Conservation (phyloP, 345 rosid genomes). For the Acer yangbiense region DNA sequence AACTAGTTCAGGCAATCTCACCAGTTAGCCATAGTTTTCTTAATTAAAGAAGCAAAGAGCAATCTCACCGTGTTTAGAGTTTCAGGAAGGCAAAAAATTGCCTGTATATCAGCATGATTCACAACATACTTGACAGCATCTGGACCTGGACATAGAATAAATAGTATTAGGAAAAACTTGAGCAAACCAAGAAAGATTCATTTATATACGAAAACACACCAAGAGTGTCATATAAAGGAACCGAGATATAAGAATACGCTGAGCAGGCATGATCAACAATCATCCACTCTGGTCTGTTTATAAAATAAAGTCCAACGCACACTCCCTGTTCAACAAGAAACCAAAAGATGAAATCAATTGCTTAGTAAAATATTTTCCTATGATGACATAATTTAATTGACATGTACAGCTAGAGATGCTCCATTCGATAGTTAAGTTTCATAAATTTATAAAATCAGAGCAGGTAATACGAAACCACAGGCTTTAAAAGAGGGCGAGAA, state of each 20-base stretch:
- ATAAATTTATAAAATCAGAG: background rate
- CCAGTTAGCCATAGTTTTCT: background rate
- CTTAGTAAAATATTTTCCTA: background rate
- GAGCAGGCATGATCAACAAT: slow-evolving; percentile 94
- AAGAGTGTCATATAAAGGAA: slow-evolving; percentile 93
- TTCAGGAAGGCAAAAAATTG: slow-evolving; percentile 80
- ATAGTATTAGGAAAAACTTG: slow-evolving; percentile 19
- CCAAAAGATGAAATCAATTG: slow-evolving; percentile 15
- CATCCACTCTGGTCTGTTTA: slow-evolving; percentile 92
- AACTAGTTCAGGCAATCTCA: background rate
- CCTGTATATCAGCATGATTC: slow-evolving; percentile 74
- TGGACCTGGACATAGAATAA: slow-evolving; percentile 58
- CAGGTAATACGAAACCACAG: background rate
- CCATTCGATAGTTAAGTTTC: background rate
- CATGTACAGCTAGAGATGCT: background rate
- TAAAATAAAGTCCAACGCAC: slow-evolving; percentile 66
- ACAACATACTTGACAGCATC: slow-evolving; percentile 81
- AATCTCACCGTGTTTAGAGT: slow-evolving; percentile 73
- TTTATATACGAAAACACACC: slow-evolving; percentile 44
- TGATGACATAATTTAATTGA: background rate
- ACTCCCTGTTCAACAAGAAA: slow-evolving; percentile 60
- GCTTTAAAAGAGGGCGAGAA: background rate
- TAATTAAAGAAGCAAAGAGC: slow-evolving; percentile 17
- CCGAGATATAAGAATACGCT: slow-evolving; percentile 85
- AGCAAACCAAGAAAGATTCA: background rate